Percentiles rank a stretch among this genome's conserved stretches.
Conservation (phyloP, 129 eudicot species). For the Solidago caesia region DNA sequence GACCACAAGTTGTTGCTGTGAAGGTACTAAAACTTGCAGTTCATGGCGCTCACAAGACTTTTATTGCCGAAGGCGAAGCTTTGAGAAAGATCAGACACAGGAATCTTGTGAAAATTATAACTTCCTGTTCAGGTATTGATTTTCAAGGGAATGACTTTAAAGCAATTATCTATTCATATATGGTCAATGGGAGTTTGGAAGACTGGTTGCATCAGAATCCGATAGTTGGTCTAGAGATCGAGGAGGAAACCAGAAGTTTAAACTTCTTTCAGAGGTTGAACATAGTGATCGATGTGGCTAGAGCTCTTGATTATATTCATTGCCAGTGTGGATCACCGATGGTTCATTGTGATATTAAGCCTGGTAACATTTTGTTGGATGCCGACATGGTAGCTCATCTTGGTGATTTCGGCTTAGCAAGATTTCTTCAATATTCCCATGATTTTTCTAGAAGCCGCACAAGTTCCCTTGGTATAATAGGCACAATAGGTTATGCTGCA, state of each 20-base stretch:
- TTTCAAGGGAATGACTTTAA: slow-evolving; percentile 27
- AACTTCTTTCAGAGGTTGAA: slow-evolving; percentile 3
- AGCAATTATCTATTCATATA: slow-evolving; percentile 23
- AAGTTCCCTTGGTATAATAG: neutral
- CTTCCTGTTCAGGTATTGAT: slow-evolving; percentile 31
- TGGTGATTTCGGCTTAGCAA: neutral
- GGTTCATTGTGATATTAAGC: slow-evolving; percentile 2
- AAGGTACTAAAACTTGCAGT: slow-evolving; percentile 26
- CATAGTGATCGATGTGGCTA: neutral
- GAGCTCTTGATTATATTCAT: neutral
- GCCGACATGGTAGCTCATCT: neutral
- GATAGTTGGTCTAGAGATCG: neutral
- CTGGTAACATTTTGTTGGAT: neutral
- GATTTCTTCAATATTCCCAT: neutral
- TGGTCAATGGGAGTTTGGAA: slow-evolving; percentile 15
- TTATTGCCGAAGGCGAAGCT: slow-evolving; percentile 30
- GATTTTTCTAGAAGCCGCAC: neutral
- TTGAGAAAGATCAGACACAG: slow-evolving; percentile 27
- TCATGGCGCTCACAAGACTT: slow-evolving; percentile 20
- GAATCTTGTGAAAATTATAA: slow-evolving; percentile 28
- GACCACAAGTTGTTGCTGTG: slow-evolving; percentile 21
- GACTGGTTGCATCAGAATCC: slow-evolving; percentile 7
- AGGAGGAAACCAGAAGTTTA: neutral
- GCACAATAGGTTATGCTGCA: neutral
- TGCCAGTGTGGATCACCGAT: neutral